Conservation (phyloP, 805 yeast genomes). For the Kazachstania bromeliacearum region DNA sequence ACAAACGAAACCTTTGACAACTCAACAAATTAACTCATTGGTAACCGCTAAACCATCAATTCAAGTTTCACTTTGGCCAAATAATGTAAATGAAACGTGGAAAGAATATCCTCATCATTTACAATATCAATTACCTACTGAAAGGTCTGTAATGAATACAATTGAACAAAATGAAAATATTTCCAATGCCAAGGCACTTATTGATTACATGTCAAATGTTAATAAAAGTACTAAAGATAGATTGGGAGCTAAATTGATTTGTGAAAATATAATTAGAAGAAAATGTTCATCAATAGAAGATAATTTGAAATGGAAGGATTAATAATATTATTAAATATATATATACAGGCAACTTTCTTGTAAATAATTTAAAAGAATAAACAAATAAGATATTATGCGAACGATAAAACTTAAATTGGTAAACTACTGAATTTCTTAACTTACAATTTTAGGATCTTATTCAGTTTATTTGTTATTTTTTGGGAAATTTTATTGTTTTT, state of each 20-base stretch:
- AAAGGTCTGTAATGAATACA: slow-evolving; percentile 50
- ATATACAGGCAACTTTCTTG: neutral
- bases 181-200: slow-evolving; percentile 52
- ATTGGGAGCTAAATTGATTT: slow-evolving; percentile 16
- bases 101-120: slow-evolving; percentile 34
- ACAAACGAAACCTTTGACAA: slow-evolving; percentile 22
- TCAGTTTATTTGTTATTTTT: too few species aligned
- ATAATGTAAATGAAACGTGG: slow-evolving; percentile 31
- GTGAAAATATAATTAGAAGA: slow-evolving; percentile 9
- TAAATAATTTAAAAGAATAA: neutral
- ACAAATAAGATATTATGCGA: too few species aligned
- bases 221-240: slow-evolving; percentile 20
- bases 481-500: too few species aligned
- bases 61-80: slow-evolving; percentile 25
- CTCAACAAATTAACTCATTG: slow-evolving; percentile 14
- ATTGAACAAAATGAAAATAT: slow-evolving; percentile 53
- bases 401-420: too few species aligned
- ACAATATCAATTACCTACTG: slow-evolving; percentile 69
- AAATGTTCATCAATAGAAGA: slow-evolving; percentile 3
- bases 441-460: too few species aligned
- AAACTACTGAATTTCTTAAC: too few species aligned
- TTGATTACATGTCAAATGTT: slow-evolving; percentile 43
- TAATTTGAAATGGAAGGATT: slow-evolving; percentile 2
- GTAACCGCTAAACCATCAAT: slow-evolving; percentile 28
- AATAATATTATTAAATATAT: neutral